These are phyloP conservation scores for Metschnikowia picachoensis DNA, from an alignment of 805 yeast genomes.

Conservation along the genomic window DNA sequence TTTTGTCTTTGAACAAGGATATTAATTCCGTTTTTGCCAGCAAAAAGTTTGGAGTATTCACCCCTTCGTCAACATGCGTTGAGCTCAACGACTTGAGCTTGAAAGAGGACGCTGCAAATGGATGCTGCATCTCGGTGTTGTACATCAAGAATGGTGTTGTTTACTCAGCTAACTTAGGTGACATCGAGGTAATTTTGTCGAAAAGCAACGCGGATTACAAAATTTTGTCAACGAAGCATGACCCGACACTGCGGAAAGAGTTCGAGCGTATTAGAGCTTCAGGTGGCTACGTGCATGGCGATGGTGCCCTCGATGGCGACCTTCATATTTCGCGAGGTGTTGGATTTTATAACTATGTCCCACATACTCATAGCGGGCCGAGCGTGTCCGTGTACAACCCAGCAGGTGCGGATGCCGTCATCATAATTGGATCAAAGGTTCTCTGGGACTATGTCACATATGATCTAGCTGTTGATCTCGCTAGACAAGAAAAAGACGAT, in stretches of 20 bases:
- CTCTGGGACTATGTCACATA: conserved; percentile 82
- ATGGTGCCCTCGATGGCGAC: conserved; percentile 80
- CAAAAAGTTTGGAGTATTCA: conserved; percentile 38
- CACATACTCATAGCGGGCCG: conserved; percentile 88
- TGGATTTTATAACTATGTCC: conserved; percentile 81
- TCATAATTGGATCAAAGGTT: conserved; percentile 78
- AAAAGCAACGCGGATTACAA: conserved; percentile 76
- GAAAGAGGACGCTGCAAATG: conserved; percentile 67
- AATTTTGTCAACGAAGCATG: conserved; percentile 73
- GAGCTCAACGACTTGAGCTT: conserved; percentile 51
- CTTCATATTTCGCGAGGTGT: conserved; percentile 85
- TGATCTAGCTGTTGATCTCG: conserved; percentile 87
- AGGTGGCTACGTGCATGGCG: conserved; percentile 86
- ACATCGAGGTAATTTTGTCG: conserved; percentile 76
- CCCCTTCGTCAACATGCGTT: conserved; percentile 32
- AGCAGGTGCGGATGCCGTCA: conserved; percentile 71
- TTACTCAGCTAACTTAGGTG: conserved; percentile 88
- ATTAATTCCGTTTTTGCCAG: conserved; percentile 59
- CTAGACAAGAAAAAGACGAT: conserved; percentile 73
- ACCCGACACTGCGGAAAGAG: conserved; percentile 73
- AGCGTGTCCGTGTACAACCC: conserved; percentile 60
- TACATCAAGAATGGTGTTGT: conserved; percentile 68
- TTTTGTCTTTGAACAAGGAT: conserved; percentile 75
- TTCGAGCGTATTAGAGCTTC: conserved; percentile 85
- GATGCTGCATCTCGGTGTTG: conserved; percentile 80